A percentile compares a stretch with the other conserved stretches of the same genome.
Conservation (phyloP, 306 rosid species). For the Malus domestica region ASM211411v1 NC_041801.1:4134501-4135000, state of each 20-base stretch:
- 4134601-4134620: too few species aligned
- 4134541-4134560: not conserved
- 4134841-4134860: constrained; percentile 82
- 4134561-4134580: not conserved
- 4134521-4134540: not conserved
- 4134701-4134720: not conserved
- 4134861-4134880: constrained; percentile 84
- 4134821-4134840: constrained; percentile 83
- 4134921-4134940: not conserved
- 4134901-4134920: constrained; percentile 94
- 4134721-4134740: constrained; percentile 48
- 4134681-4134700: not conserved
- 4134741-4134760: constrained; percentile 80
- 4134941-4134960: not conserved
- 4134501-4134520: too few species aligned
- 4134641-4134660: not conserved
- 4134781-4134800: constrained; percentile 91
- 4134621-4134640: not conserved
- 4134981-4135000: constrained; percentile 26
- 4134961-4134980: not conserved
- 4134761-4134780: constrained; percentile 86
- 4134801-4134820: constrained; percentile 92
- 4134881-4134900: constrained; percentile 80
- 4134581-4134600: not conserved
- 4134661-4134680: not conserved